Evolutionary conservation across 2,329 filamentous ascomycete species (phyloP).

Genomic region (Trichoderma hamatum): DNA sequence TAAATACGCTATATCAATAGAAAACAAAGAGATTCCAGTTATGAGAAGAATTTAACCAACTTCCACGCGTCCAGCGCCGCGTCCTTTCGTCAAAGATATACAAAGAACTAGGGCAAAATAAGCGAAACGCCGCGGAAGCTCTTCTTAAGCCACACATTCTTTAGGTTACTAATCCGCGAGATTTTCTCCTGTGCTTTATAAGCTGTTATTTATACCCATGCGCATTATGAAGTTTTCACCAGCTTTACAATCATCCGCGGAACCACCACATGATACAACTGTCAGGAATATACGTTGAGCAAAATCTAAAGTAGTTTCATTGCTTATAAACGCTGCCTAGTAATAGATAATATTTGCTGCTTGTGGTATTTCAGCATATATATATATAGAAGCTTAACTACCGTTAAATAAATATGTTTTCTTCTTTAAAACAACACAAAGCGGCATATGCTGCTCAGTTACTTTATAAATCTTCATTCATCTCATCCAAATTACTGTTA

Average conservation of each 20-base stretch:
- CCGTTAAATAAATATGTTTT: too few relatives aligned
- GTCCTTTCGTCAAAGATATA: not conserved
- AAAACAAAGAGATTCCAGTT: not conserved
- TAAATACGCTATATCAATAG: not conserved
- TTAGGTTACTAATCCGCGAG: not conserved
- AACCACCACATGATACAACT: not conserved
- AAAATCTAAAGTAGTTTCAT: too few relatives aligned
- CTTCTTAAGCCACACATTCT: not conserved
- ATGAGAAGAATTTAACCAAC: not conserved
- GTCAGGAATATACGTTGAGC: not conserved
- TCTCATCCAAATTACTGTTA: not conserved
- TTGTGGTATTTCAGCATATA: not conserved
- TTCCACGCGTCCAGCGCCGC: too few relatives aligned
- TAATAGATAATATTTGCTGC: not conserved
- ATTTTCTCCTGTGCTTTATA: not conserved
- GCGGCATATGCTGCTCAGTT: too few relatives aligned
- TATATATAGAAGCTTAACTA: not conserved
- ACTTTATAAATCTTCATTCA: not conserved
- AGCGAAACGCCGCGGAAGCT: not conserved
- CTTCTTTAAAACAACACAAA: too few relatives aligned
- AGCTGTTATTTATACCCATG: not conserved
- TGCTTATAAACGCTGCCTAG: not conserved
- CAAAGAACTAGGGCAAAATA: not conserved
- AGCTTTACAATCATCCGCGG: not conserved
- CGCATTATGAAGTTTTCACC: not conserved